Conservation (phyloP, 2,329 filamentous ascomycete genomes). For the Lecanosticta acicola region DNA sequence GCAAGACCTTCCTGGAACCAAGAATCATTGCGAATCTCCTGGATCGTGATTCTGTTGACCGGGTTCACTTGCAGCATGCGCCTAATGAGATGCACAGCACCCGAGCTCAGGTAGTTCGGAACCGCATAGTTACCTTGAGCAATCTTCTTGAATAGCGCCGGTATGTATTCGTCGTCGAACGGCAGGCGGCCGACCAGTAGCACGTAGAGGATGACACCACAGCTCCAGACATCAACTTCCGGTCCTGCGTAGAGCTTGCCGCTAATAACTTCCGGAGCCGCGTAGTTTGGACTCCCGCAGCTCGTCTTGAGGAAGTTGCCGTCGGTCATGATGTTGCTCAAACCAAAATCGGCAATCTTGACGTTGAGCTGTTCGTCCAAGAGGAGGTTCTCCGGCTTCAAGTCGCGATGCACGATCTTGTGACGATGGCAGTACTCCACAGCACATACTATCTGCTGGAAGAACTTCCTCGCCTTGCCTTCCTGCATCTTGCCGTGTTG, state of each 20-base stretch:
- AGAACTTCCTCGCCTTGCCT: constrained; percentile 89
- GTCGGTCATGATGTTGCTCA: constrained; percentile 99
- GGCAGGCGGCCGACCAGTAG: constrained; percentile 66
- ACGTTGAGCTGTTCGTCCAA: constrained; percentile 94
- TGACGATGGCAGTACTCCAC: constrained; percentile 98
- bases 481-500: constrained; percentile 88
- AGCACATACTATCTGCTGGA: constrained; percentile 97
- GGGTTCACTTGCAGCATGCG: constrained; percentile 95
- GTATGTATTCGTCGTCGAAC: constrained; percentile 98
- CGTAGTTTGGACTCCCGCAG: constrained; percentile 97
- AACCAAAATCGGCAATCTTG: constrained; percentile 97
- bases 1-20: constrained; percentile 91
- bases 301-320: constrained; percentile 98
- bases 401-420: constrained; percentile 95
- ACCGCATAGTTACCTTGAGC: constrained; percentile 89
- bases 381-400: constrained; percentile 95
- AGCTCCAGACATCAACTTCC: constrained; percentile 97
- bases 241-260: constrained; percentile 96
- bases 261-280: constrained; percentile 94
- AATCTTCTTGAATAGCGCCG: constrained; percentile 95
- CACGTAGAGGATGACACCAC: constrained; percentile 61
- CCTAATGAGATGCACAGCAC: constrained; percentile 75
- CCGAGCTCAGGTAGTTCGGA: constrained; percentile 81
- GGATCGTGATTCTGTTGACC: constrained; percentile 86
- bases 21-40: constrained; percentile 84